Evolutionary conservation across 192 early-diverging fungal genomes (phyloP), one percentile per base, ranked within the genome.

Genomic region (Funneliformis geosporum): DNA sequence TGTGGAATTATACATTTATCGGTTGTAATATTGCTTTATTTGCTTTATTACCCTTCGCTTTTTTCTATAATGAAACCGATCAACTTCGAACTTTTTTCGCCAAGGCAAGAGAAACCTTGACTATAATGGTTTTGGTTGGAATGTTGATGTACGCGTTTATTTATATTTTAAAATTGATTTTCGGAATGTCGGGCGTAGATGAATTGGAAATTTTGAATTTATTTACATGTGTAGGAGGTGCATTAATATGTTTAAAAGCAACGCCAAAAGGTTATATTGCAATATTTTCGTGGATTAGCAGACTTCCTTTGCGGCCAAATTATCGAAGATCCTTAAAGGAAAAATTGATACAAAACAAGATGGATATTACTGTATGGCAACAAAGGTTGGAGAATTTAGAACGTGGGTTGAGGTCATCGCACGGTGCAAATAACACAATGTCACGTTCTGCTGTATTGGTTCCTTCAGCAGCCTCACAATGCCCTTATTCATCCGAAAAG

Each of bases 21-120:
- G 77, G 77, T 6, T 79, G 77, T 60, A 79, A 79, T 79, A 60
- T 79, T 16, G 12, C 77, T n/a, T 60, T 79, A 21, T 79, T 79
- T 79, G 77, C 7, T 2, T 42, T 79, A 60, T 40, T 79, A 10
- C 77, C 77, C 8, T 79, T 79, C 39, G 77, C 77, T 12, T 79
- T 50, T 59, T 79, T 79, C 25, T 79, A 69, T n/a, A 79, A 50
- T 40, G 77, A 79, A 23, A 79, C 77, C 4, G 77, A 79, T 79
- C 77, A 79, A 67, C 47, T 43, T 38, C 50, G 27, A 60, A 79
- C 64, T 2, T 69, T 79, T 60, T 69, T 68, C 18, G 65, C 66
- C 0, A 79, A 79, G 39, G 77, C 77, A 16, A 68, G 66, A 50
- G 77, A 79, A 23, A 79, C 77, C 33, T 50, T 69, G 2, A 60